Base-by-base conservation (phyloP, 768 basidiomycete species). In the Suillus bovinus region DNA sequence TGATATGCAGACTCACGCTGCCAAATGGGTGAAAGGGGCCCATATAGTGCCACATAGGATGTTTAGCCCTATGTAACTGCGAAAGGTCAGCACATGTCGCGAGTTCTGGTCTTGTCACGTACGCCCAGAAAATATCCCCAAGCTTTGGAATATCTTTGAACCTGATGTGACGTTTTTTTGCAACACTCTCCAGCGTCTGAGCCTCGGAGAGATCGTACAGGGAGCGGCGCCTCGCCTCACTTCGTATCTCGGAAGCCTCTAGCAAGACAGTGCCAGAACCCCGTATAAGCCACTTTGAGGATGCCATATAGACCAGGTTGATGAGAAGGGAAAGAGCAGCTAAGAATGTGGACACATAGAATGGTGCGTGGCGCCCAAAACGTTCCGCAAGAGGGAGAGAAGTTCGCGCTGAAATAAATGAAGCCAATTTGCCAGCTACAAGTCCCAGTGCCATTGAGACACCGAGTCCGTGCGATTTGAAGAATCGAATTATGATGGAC, bases 361-460 rank as follows among this genome's bases (percentile, higher is more conserved):
- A 93, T 0, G 92, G 91, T 0, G 90, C 89, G 53, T 86, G 84
- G 1, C 85, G 79, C 1, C 90, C 90, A 64, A 84, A 89, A 7
- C 72, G 70, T 64, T 88, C 82, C 1, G 88, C 84, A n/a, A 94
- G 82, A 0, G 90, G 90, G 70, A 91, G 90, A 4, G 88, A 86
- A 6, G 89, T 87, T 42, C 87, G 81, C 4, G 90, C 90, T 27
- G 91, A 84, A 38, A 91, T 63, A 70, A 93, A 94, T 6, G 89
- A 89, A 0, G 90, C 84, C 11, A 82, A 85, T 72, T 93, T 94
- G 39, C 93, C 93, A 4, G 85, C 88, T 27, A 94, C 82, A 17
- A 94, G 86, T 24, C 92, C 93, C n/a, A 93, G 79, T 0, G 91
- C 91, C 77, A 94, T 84, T 1, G 89, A 89, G 9, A 88, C 78